Evolutionary conservation across 164 flowering plant genomes (phyloP), one percentile per base, ranked within the genome.

Genomic region (Akebia trifoliata): DNA sequence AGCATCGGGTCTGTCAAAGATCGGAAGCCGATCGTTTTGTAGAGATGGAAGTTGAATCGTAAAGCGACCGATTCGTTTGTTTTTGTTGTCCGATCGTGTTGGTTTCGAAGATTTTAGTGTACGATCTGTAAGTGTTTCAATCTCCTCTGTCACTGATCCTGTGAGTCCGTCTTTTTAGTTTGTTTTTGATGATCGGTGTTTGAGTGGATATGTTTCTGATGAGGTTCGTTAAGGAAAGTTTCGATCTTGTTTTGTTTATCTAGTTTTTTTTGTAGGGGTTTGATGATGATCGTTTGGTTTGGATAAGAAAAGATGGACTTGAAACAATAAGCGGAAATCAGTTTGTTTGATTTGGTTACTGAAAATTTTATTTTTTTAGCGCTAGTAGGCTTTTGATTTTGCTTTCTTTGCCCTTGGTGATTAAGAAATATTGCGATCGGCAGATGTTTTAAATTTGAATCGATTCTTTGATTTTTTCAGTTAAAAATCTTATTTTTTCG

Each of bases 91-190:
- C 72, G 72, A 69, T 72, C 63, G 49, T 66, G 44, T 36, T 35
- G 52, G 38, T 50, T 59, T 54, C 32, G 28, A 32, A 22, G 62
- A 18, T 25, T 28, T 28, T 36, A 31, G 34, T 37, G 56, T 20
- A 52, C 56, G 76, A 69, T 69, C 75, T 60, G 59, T 70, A 31
- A 62, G 69, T 67, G 34, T 22, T 65, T 50, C 35, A 39, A 25
- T 50, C 36, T 24, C 21, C 28, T 50, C 18, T 58, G 50, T 48
- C 5, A 8, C 21, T 29, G 15, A 32, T 38, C 31, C 31, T 25
- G 49, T 11, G 4, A 24, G 8, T n/a, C 10, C 11, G 4, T 42
- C 24, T 44, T 36, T 39, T 40, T 12, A 6, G 15, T 26, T 30
- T 2, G 4, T 40, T 46, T 39, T 35, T 59, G 60, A 53, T 61